Percentiles rank a stretch among this genome's conserved stretches.
These are phyloP conservation scores for Sindora glabra DNA, from an alignment of 306 rosid genomes.

Conservation along the genomic window DNA sequence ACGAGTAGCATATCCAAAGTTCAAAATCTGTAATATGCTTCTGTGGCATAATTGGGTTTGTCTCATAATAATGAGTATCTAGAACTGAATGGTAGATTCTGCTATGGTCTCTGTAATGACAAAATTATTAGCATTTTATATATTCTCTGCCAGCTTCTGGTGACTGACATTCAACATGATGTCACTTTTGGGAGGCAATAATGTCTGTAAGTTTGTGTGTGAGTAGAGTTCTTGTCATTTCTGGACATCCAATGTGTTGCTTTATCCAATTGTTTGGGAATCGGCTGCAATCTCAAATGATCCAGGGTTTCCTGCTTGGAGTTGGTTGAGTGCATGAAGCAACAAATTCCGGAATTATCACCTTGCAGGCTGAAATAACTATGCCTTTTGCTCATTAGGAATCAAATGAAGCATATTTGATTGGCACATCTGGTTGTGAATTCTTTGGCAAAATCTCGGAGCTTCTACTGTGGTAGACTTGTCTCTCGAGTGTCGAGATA, in stretches of 20 bases:
- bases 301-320: too few relatives aligned
- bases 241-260: slow-evolving; percentile 10
- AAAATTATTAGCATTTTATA: slow-evolving; percentile 19
- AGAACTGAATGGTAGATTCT: slow-evolving; percentile 7
- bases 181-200: slow-evolving; percentile 34
- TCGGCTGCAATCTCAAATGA: slow-evolving; percentile 17
- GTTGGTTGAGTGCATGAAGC: slow-evolving; percentile 27
- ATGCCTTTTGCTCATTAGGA: too few relatives aligned
- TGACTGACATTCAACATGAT: slow-evolving; percentile 40
- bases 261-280: slow-evolving; percentile 16
- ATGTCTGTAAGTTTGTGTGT: slow-evolving; percentile 13
- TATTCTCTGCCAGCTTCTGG: slow-evolving; percentile 32
- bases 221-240: slow-evolving; percentile 8
- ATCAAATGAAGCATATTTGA: too few relatives aligned
- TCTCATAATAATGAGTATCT: not conserved
- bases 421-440: slow-evolving; percentile 23
- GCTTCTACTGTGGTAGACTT: slow-evolving; percentile 25
- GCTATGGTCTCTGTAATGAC: slow-evolving; percentile 23
- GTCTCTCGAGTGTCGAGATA: slow-evolving; percentile 20
- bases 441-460: slow-evolving; percentile 25
- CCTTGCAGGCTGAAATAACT: too few relatives aligned
- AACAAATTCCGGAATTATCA: slow-evolving; percentile 18
- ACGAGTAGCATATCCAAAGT: slow-evolving; percentile 31
- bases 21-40: slow-evolving; percentile 18
- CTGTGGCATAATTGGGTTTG: too few relatives aligned